Evolutionary conservation across 768 basidiomycete species (phyloP), one percentile per base, ranked within the genome.

Genomic region (Auricularia cornea): DNA sequence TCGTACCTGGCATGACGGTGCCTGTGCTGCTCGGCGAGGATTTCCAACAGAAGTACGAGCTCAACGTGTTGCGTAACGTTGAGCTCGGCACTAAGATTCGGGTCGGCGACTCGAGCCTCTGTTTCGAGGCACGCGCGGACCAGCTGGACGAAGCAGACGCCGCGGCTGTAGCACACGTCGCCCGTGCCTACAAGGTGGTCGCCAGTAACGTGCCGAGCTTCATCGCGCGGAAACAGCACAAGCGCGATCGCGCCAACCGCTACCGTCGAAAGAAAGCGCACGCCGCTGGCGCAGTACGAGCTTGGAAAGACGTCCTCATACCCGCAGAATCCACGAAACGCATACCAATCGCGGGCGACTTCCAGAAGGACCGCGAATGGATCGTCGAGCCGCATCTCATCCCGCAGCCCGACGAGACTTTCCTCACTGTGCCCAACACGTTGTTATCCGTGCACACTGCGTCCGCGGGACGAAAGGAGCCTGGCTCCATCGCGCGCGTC

Each of bases 41-140:
- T n/a, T 18, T 8, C 38, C 38, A 72, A 62, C 70, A 0, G 69
- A 41, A 51, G 0, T 73, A 73, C 61, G 71, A 70, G 31, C 29
- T 74, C 3, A 63, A 59, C 3, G 64, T 72, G 2, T 65, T 29
- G 0, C 63, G 70, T 0, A 60, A 41, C 1, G 32, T 66, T 14
- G 63, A 66, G 29, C 59, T 62, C 5, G 48, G 63, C 0, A 60
- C 68, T 2, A 56, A 29, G 30, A 20, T 73, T 2, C 14, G 14
- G 0, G 72, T 73, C 44, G 70, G 67, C 29, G 60, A 64, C 11
- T 48, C 66, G 2, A 63, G 65, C 28, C 44, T 32, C 18, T 26
- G 30, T 18, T 64, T 67, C 10, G 31, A 48, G 0, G 65, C 64
- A 67, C 31, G n/a, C 38, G 23, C 54, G 67, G 6, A 1, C 38